A percentile compares a stretch with the other conserved stretches of the same genome.
Conservation (phyloP, 192 early-diverging fungal species). For the Umbelopsis ramanniana region DNA sequence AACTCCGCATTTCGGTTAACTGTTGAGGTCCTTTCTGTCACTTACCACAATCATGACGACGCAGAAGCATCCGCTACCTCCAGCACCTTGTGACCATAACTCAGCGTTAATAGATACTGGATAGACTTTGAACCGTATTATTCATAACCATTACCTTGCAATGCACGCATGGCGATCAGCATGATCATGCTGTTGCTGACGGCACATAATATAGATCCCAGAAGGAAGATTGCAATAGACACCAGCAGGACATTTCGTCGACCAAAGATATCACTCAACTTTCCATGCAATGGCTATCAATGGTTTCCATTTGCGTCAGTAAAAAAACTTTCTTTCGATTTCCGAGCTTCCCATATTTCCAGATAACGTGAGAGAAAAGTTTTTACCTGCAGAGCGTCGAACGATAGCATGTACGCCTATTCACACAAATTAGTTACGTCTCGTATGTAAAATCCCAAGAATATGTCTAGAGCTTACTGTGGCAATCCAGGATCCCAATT, state of each 20-base stretch:
- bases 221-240: conserved; percentile 74
- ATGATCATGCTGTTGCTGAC: conserved; percentile 59
- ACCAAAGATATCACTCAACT: conserved; percentile 85
- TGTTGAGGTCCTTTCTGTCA: neutral
- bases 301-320: neutral
- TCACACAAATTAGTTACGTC: conserved; percentile 43
- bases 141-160: neutral
- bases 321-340: neutral
- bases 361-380: conserved; percentile 3
- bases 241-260: conserved; percentile 70
- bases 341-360: conserved; percentile 3
- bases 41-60: conserved; percentile 19
- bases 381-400: conserved; percentile 29
- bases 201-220: conserved; percentile 83
- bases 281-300: conserved; percentile 62
- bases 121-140: neutral
- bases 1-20: conserved; percentile 42
- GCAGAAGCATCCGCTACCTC: conserved; percentile 22
- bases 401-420: conserved; percentile 67
- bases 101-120: neutral
- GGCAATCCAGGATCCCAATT: conserved; percentile 5
- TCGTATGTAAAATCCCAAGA: neutral
- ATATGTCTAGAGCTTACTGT: neutral
- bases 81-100: conserved; percentile 13
- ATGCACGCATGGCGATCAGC: conserved; percentile 9